phyloP scores from a whole-genome alignment of 2,329 filamentous ascomycete genomes.

The Purpureocillium takamizusanense region DNA sequence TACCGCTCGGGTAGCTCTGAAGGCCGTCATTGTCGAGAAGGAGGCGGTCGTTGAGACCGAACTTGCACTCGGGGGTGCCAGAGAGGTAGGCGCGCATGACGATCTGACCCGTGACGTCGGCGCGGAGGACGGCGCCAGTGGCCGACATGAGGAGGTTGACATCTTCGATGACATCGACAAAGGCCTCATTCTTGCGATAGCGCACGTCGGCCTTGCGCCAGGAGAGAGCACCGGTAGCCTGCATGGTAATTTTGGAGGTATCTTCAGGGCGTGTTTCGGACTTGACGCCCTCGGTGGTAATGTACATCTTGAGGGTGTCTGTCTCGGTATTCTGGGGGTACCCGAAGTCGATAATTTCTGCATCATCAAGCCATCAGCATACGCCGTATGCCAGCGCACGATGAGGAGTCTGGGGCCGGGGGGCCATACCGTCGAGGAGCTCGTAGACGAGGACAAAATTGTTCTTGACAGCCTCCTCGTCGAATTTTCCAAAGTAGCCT shows the following conservation, averaged over 20 bases:
- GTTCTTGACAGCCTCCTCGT: constrained; percentile 99
- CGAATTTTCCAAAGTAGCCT: constrained; percentile 97
- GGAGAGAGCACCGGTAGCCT: constrained; percentile 91
- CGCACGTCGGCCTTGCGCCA: constrained; percentile 97
- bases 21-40: constrained; percentile 73
- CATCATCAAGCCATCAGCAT: background rate
- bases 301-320: constrained; percentile 99
- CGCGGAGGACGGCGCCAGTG: constrained; percentile 85
- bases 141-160: constrained; percentile 99
- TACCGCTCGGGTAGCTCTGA: constrained; percentile 60
- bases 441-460: constrained; percentile 99
- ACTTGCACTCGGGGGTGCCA: constrained; percentile 97
- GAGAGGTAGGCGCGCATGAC: constrained; percentile 97
- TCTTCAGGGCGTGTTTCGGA: constrained; percentile 80
- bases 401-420: background rate
- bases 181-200: constrained; percentile 98
- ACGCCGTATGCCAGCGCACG: background rate
- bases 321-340: constrained; percentile 99
- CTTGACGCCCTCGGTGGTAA: constrained; percentile 97
- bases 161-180: constrained; percentile 98
- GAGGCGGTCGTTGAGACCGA: constrained; percentile 90
- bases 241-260: constrained; percentile 97
- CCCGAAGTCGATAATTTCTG: constrained; percentile 97
- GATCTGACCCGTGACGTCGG: constrained; percentile 95
- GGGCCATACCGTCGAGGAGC: constrained; percentile 73